A percentile compares a stretch with the other conserved stretches of the same genome.
Conservation (phyloP, 371 early-diverging fungal genomes). For the Smittium culicis region DNA sequence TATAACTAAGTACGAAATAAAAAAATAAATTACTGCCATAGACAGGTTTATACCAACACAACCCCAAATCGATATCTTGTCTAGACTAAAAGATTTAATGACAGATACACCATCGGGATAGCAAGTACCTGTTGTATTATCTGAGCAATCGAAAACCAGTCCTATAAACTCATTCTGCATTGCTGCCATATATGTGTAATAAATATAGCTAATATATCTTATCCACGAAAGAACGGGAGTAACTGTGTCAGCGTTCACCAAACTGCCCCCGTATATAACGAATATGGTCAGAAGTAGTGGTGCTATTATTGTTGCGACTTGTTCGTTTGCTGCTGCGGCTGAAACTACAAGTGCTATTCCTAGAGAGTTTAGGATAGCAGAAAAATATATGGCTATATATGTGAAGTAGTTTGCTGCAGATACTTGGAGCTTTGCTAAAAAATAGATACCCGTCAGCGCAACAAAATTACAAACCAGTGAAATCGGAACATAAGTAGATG, state of each 20-base stretch:
- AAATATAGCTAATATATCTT: slow-evolving; percentile 18
- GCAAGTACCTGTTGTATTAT: slow-evolving; percentile 2
- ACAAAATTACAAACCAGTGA: slow-evolving; percentile 13
- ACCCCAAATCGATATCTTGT: not conserved
- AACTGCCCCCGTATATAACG: too few species aligned
- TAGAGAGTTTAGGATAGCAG: slow-evolving; percentile 19
- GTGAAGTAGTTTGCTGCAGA: slow-evolving; percentile 24
- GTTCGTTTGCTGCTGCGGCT: slow-evolving; percentile 17
- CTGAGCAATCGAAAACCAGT: too few species aligned
- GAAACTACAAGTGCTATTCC: slow-evolving; percentile 25
- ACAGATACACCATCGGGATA: slow-evolving; percentile 16
- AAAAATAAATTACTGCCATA: slow-evolving; percentile 16
- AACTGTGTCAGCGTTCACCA: slow-evolving; percentile 23
- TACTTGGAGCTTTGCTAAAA: slow-evolving; percentile 25
- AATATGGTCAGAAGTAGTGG: slow-evolving; percentile 28
- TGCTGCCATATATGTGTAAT: slow-evolving; percentile 26
- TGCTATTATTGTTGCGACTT: slow-evolving; percentile 31
- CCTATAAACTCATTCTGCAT: slow-evolving; percentile 29
- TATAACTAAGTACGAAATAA: too few species aligned
- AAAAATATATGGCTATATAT: slow-evolving; percentile 15
- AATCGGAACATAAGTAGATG: slow-evolving; percentile 18
- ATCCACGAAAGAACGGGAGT: slow-evolving; percentile 28
- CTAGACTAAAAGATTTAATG: slow-evolving; percentile 1
- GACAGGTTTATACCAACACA: slow-evolving; percentile 14
- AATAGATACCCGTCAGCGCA: slow-evolving; percentile 22